Evolutionary conservation across 805 yeast species (phyloP).

Genomic region (Kodamaea hsintzibuensis): DNA sequence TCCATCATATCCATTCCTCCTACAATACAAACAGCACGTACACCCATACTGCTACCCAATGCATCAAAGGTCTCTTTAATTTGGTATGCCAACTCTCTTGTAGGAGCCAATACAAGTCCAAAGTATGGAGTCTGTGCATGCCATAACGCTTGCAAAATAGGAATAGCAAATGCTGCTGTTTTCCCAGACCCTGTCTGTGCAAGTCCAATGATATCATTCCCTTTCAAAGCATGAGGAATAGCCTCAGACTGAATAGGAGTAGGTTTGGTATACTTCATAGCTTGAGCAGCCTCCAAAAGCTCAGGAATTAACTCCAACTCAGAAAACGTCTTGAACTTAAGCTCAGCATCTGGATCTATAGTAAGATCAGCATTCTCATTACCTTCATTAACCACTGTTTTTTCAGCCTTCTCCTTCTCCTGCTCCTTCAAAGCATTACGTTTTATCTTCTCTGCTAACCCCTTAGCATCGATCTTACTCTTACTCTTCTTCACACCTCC

Average conservation of each 20-base stretch:
- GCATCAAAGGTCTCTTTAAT: conserved; percentile 96
- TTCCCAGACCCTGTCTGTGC: conserved; percentile 99
- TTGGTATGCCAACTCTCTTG: conserved; percentile 82
- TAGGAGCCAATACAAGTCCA: conserved; percentile 85
- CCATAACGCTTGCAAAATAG: conserved; percentile 89
- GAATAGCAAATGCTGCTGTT: conserved; percentile 98
- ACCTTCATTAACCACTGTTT: conserved; percentile 2
- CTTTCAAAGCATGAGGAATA: conserved; percentile 86
- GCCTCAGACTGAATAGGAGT: conserved; percentile 93
- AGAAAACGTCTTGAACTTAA: conserved; percentile 18
- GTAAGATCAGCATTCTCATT: conserved; percentile 10
- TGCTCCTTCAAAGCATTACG: conserved; percentile 9
- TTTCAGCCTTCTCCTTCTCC: conserved; percentile 7
- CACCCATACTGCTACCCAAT: conserved; percentile 86
- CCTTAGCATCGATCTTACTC: conserved; percentile 34
- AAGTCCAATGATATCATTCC: conserved; percentile 90
- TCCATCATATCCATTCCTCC: conserved; percentile 99
- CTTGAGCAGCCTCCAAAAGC: conserved; percentile 74
- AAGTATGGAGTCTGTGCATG: conserved; percentile 84
- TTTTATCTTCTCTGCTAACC: conserved; percentile 56
- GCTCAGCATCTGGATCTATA: conserved; percentile 10
- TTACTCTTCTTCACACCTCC: conserved; percentile 6
- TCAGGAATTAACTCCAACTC: conserved; percentile 74
- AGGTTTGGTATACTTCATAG: conserved; percentile 74
- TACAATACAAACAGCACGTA: conserved; percentile 84